Base-by-base conservation (phyloP, 2,329 filamentous ascomycete genomes). In the Botrytis elliptica region DNA sequence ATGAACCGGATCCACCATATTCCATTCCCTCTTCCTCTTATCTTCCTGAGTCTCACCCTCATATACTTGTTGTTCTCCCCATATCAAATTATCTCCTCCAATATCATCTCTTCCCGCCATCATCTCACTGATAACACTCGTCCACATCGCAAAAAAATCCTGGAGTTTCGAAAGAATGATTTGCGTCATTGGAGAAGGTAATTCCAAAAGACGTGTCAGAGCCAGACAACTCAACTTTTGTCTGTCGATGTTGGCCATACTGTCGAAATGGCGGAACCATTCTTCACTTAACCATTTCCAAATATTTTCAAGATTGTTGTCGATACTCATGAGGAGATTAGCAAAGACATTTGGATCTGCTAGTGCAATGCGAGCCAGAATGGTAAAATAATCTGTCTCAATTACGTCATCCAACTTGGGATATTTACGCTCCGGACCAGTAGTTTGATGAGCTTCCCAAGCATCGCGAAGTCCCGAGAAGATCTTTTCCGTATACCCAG, bases 381-480 rank as follows among this genome's bases (percentile, higher is more conserved):
- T 90, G 7, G 90, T 88, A 79, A 97, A 92, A 81, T 97, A 97
- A 80, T 97, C 93, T 0, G 92, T 92, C 80, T 97, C 90, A 0
- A 93, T 91, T 18, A 94, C 87, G 20, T 90, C 89, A 78, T 92
- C 91, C 49, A 98, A 88, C 44, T 89, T 88, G 59, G 90, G 88
- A 33, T 89, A 86, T 77, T 88, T 92, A 40, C 88, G 88, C 79
- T 93, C 92, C 0, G 95, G 95, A 0, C 96, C 95, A 0, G 92
- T 93, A 0, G 92, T 93, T 81, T 97, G 91, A 78, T 93, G 91
- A 4, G 93, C 91, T 79, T 92, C 88, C 87, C 89, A 91, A 4
- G 91, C 88, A 70, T 91, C 88, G 79, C 89, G 90, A 1, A 95
- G 85, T 14, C 88, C 88, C 76, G 89, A 86, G 25, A 95, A 84